These are phyloP conservation scores for Paramarasmius palmivorus DNA, from an alignment of 1,284 basidiomycete genomes.

Conservation along the genomic window DNA sequence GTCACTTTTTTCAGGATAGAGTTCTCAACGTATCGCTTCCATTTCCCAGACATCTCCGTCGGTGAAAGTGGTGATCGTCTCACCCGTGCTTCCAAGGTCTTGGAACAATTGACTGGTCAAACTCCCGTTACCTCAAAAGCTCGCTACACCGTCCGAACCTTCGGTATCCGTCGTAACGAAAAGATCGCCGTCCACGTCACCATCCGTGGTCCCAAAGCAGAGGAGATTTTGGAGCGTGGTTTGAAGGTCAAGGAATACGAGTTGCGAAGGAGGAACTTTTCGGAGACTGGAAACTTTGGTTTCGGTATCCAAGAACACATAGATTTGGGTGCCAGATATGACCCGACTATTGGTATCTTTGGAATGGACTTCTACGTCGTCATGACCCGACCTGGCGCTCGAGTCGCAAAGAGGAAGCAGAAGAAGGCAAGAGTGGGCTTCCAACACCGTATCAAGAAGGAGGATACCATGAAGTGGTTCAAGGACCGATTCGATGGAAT, in stretches of 20 bases:
- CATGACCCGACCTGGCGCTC: slow-evolving; percentile 95
- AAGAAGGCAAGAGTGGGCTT: slow-evolving; percentile 87
- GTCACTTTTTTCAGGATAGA: neutral
- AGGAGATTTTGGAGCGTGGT: slow-evolving; percentile 99
- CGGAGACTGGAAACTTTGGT: slow-evolving; percentile 97
- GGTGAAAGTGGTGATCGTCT: slow-evolving; percentile 99
- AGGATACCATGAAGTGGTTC: slow-evolving; percentile 97
- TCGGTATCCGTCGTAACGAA: slow-evolving; percentile 99
- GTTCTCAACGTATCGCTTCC: slow-evolving; percentile 1
- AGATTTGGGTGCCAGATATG: slow-evolving; percentile 97
- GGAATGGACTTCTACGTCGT: slow-evolving; percentile 98
- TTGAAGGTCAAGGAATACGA: slow-evolving; percentile 99
- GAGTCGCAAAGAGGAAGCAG: slow-evolving; percentile 92
- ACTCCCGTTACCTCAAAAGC: slow-evolving; percentile 99
- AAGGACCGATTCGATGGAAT: slow-evolving; percentile 99
- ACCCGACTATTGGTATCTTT: slow-evolving; percentile 96
- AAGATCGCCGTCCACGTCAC: slow-evolving; percentile 99
- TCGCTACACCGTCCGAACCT: slow-evolving; percentile 98
- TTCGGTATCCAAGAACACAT: slow-evolving; percentile 99
- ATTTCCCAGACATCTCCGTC: slow-evolving; percentile 89
- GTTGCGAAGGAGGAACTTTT: slow-evolving; percentile 91
- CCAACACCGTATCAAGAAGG: slow-evolving; percentile 87
- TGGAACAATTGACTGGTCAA: slow-evolving; percentile 99
- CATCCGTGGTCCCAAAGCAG: slow-evolving; percentile 98
- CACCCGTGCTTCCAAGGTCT: slow-evolving; percentile 98